Evolutionary conservation across 78 protist genomes (phyloP), one percentile per base, ranked within the genome.

Genomic region (Protostelium mycophagum): DNA sequence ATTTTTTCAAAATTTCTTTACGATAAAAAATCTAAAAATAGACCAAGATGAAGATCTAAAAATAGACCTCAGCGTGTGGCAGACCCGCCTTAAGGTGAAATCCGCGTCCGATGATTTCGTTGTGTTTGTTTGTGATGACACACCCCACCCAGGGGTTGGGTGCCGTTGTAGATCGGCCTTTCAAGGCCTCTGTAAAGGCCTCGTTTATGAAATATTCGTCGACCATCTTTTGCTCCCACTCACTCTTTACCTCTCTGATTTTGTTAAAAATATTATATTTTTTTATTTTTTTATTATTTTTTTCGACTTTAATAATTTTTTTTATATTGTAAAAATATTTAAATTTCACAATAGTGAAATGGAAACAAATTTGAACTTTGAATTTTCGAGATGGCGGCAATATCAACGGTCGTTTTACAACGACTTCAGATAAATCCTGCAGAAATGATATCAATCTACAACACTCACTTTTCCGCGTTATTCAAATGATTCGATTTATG

Each of bases 121-220:
- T 90, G 88, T 91, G 87, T 0, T 31, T 38, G 36, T 51, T 16
- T 51, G 88, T 87, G 38, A 91, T 28, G 34, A 91, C 93, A 35
- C 88, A 51, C 83, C 93, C 93, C 35, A 91, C 93, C 93, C 93
- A 91, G 34, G 93, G 93, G 38, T 91, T 91, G 36, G 93, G 93
- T n/a, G 93, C 85, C 16, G 93, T 83, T 9, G 89, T 87, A 31
- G 34, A 28, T n/a, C 93, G 87, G 23, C 93, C 93, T 28, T 63
- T 38, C 87, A 88, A 51, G 37, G 88, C 86, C 86, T 85, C 73
- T 5, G 16, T 5, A 16, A 51, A 51, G 5, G 73, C 73, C 16
- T 51, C 31, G 5, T 51, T 16, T 16, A 51, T 51, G 31, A 51
- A 16, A 51, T 51, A 5, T 51, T 51, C 73, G 16, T 51, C 73